These are phyloP conservation scores for Backusella sp. DNA, from an alignment of 192 early-diverging fungal species.

Conservation along the genomic window DNA sequence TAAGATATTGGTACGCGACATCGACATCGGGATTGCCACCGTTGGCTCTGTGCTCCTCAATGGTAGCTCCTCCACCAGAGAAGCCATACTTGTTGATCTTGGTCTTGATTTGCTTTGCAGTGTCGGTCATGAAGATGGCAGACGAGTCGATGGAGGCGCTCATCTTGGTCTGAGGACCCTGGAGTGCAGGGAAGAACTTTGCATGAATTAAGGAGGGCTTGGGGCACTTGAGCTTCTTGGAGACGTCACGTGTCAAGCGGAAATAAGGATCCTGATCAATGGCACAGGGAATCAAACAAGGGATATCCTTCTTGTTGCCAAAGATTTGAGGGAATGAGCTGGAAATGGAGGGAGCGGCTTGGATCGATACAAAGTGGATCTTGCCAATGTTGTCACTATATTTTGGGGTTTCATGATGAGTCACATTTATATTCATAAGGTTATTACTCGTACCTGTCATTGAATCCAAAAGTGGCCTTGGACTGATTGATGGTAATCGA, in stretches of 20 bases:
- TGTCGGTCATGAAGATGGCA: constrained; percentile 92
- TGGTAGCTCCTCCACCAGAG: constrained; percentile 85
- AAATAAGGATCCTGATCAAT: constrained; percentile 99
- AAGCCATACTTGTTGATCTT: constrained; percentile 92
- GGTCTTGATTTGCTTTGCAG: constrained; percentile 91
- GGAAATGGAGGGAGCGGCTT: constrained; percentile 94
- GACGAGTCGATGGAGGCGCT: constrained; percentile 84
- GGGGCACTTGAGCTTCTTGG: constrained; percentile 88
- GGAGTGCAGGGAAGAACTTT: constrained; percentile 94
- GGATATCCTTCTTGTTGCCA: constrained; percentile 85
- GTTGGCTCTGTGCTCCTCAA: constrained; percentile 76
- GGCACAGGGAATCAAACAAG: constrained; percentile 96
- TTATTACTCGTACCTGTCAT: constrained; percentile 51
- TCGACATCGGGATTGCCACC: constrained; percentile 97
- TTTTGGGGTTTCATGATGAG: not conserved
- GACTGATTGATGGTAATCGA: constrained; percentile 82
- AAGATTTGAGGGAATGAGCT: constrained; percentile 97
- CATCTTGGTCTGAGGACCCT: constrained; percentile 93
- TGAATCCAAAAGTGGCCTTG: constrained; percentile 90
- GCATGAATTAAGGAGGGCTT: constrained; percentile 94
- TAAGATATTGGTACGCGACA: constrained; percentile 91
- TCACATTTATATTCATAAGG: not conserved
- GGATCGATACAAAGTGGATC: constrained; percentile 90
- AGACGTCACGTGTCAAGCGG: constrained; percentile 93
- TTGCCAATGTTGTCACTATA: constrained; percentile 85